Evolutionary conservation across 2,329 filamentous ascomycete species (phyloP).

Genomic region (Emmonsiellopsis sp.): DNA sequence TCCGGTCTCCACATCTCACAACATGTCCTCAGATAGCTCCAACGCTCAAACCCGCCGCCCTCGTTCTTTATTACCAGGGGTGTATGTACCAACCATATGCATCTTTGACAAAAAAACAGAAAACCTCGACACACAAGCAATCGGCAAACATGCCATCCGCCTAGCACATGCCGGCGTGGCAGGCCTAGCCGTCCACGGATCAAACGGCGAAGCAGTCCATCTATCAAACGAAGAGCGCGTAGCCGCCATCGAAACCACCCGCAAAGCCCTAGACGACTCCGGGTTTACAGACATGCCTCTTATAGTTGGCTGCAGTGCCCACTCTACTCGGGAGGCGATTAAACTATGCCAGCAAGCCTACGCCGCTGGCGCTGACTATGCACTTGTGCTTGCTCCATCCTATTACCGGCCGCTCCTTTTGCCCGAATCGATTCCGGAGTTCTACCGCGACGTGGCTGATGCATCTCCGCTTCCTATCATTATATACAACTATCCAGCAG

Average conservation of each 20-base stretch:
- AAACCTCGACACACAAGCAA: constrained; percentile 69
- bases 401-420: constrained; percentile 75
- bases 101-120: constrained; percentile 80
- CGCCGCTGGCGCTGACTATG: constrained; percentile 67
- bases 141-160: constrained; percentile 71
- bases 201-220: constrained; percentile 83
- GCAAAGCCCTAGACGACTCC: constrained; percentile 73
- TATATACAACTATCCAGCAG: constrained; percentile 85
- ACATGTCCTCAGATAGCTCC: not conserved
- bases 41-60: constrained; percentile 1
- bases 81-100: constrained; percentile 50
- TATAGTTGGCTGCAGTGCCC: constrained; percentile 71
- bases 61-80: constrained; percentile 6
- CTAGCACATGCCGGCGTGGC: constrained; percentile 68
- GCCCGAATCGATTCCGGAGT: constrained; percentile 62
- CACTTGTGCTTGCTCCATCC: constrained; percentile 67
- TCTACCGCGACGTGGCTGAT: constrained; percentile 67
- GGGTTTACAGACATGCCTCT: constrained; percentile 69
- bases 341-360: constrained; percentile 59
- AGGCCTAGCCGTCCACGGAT: constrained; percentile 78
- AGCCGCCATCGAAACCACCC: constrained; percentile 64
- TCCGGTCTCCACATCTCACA: not conserved
- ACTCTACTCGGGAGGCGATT: constrained; percentile 69
- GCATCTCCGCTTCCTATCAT: constrained; percentile 64
- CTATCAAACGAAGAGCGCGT: constrained; percentile 68